These are phyloP conservation scores for Rubus parviflorus DNA, from an alignment of 306 rosid genomes.

Conservation along the genomic window DNA sequence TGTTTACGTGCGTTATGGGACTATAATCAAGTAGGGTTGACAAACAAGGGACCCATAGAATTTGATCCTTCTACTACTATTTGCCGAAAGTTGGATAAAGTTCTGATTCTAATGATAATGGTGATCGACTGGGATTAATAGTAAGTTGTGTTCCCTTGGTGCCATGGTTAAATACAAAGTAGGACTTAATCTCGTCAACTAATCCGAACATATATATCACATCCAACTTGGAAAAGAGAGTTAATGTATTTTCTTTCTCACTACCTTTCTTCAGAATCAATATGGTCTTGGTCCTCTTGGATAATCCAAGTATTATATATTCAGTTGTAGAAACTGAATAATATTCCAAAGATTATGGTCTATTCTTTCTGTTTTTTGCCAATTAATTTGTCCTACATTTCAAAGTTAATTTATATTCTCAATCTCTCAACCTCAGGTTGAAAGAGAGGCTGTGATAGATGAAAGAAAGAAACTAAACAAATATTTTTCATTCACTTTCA, in stretches of 20 bases:
- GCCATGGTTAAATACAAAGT: too few species aligned
- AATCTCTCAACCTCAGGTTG: background rate
- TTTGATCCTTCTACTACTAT: background rate
- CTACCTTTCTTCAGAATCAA: background rate
- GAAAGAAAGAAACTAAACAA: background rate
- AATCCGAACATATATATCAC: too few species aligned
- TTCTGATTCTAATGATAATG: background rate
- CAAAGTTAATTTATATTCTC: background rate
- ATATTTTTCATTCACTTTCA: background rate
- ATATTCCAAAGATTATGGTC: too few species aligned
- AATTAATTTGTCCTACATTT: background rate
- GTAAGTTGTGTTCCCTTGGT: too few species aligned
- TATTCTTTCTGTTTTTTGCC: background rate
- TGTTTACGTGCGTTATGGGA: background rate
- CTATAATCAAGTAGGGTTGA: background rate
- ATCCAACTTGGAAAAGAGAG: too few species aligned
- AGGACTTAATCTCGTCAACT: too few species aligned
- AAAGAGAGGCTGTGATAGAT: background rate
- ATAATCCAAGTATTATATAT: too few species aligned
- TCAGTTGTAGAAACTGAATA: too few species aligned
- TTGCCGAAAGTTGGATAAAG: slow-evolving; percentile 13
- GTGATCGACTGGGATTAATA: background rate
- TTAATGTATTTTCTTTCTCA: background rate
- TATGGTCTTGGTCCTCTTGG: background rate
- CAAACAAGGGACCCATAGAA: background rate